Base-by-base conservation (phyloP, 73 alveolate genomes). In the Paraurostyla sp. region DNA sequence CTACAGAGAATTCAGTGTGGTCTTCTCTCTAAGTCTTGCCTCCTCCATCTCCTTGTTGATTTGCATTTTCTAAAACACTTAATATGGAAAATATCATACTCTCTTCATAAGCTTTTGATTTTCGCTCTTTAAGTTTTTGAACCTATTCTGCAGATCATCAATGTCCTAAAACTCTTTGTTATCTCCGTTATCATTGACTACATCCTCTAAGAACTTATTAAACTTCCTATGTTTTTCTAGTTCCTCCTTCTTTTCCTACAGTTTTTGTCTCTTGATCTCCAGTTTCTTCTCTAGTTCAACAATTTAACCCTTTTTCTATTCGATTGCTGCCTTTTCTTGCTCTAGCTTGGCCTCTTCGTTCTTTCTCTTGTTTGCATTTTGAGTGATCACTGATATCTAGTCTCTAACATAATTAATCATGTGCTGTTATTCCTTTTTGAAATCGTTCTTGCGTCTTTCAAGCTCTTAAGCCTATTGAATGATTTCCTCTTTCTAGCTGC, bases 311-410 rank as follows among this genome's bases (percentile, higher is more conserved):
- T 91, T 42, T 40, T 83, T 83, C 41, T 91, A 63, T 25, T 89
- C 63, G 49, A 80, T 89, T 9, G 83, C 89, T 16, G 32, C 50
- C 45, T 80, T 41, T 59, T 89, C 92, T 29, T 52, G 60, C 41
- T 80, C 92, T 23, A 89, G 52, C 78, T 91, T 91, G 13, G 45
- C 76, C 76, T 83, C 95, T 49, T 91, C 95, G 45, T 81, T 48
- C 89, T 91, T 83, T 52, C 93, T 69, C 50, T 83, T 91, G 42
- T 83, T 46, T 23, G 92, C 92, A 42, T 91, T 83, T 16, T 59
- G 71, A 0, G 88, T 83, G 22, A 91, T 83, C 7, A 83, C 82
- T 51, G 33, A 33, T 13, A 46, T 84, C 25, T 83, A 32, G 22
- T 83, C 75, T 33, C 82, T 91, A 23, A 91, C 95, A 32, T 83